Percentiles rank a stretch among this genome's conserved stretches.
These are phyloP conservation scores for Annulohypoxylon moriforme DNA, from an alignment of 495 filamentous ascomycete species.

Conservation along the genomic window DNA sequence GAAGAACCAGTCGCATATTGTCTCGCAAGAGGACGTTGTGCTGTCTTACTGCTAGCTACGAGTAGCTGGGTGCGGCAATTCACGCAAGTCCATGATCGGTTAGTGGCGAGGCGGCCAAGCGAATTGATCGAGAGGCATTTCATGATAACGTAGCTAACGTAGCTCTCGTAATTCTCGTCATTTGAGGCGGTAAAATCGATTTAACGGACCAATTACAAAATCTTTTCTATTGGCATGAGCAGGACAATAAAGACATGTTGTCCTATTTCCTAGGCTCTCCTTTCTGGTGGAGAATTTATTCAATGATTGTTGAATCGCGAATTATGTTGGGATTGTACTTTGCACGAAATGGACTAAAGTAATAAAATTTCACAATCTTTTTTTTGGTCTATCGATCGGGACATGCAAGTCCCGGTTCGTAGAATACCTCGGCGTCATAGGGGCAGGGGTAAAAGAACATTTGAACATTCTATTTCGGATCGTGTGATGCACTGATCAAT, in stretches of 20 bases:
- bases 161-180: conserved; percentile 20
- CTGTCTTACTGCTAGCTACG: conserved; percentile 33
- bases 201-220: conserved; percentile 6
- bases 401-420: conserved; percentile 26
- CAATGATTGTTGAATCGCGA: conserved; percentile 34
- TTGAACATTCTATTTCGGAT: conserved; percentile 35
- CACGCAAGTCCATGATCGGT: conserved; percentile 54
- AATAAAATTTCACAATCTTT: conserved; percentile 43
- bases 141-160: conserved; percentile 37
- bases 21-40: conserved; percentile 42
- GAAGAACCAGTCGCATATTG: conserved; percentile 47
- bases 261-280: conserved; percentile 22
- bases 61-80: conserved; percentile 54
- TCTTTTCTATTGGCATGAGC: conserved; percentile 16
- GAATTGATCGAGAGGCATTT: conserved; percentile 47
- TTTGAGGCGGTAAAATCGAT: conserved; percentile 17
- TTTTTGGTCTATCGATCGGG: conserved; percentile 28
- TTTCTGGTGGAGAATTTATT: conserved; percentile 15
- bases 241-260: conserved; percentile 35
- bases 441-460: conserved; percentile 39
- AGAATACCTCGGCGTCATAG: conserved; percentile 46
- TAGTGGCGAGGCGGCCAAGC: conserved; percentile 46
- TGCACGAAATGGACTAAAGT: conserved; percentile 8
- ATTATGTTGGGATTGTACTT: conserved; percentile 40
- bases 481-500: conserved; percentile 28